Evolutionary conservation across 1,139 yeast species (phyloP).

Genomic region (Hyphopichia buzzinii): DNA sequence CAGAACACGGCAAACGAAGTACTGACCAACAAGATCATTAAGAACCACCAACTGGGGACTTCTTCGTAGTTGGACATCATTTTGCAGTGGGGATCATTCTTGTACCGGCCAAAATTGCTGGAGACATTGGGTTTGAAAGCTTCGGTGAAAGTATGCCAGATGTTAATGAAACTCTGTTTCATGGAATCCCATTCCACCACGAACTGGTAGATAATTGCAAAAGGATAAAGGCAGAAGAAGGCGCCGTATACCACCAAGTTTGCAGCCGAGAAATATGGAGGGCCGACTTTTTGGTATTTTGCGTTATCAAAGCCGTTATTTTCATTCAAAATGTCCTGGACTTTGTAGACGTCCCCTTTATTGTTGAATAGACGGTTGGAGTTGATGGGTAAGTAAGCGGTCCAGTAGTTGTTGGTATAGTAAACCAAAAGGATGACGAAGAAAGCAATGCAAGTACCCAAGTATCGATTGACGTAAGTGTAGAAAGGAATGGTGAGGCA

Average conservation of each 20-base stretch:
- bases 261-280: slow-evolving; percentile 46
- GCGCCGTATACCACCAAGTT: slow-evolving; percentile 44
- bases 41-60: slow-evolving; percentile 44
- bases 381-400: slow-evolving; percentile 39
- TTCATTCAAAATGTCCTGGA: slow-evolving; percentile 31
- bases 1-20: slow-evolving; percentile 30
- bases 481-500: slow-evolving; percentile 44
- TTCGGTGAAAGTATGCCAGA: slow-evolving; percentile 31
- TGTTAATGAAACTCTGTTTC: slow-evolving; percentile 38
- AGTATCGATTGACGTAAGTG: slow-evolving; percentile 35
- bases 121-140: slow-evolving; percentile 17
- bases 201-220: slow-evolving; percentile 39
- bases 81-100: slow-evolving; percentile 36
- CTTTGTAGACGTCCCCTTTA: slow-evolving; percentile 31
- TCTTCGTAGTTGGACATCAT: slow-evolving; percentile 41
- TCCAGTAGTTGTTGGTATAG: slow-evolving; percentile 40
- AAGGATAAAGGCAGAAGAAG: slow-evolving; percentile 40
- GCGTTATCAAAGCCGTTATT: slow-evolving; percentile 29
- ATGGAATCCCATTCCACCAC: slow-evolving; percentile 46
- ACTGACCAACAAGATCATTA: slow-evolving; percentile 27
- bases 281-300: slow-evolving; percentile 35
- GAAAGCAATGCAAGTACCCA: slow-evolving; percentile 36
- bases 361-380: slow-evolving; percentile 37
- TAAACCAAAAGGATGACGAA: slow-evolving; percentile 29
- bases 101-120: slow-evolving; percentile 17